Evolutionary conservation across 768 basidiomycete species (phyloP), one percentile per base, ranked within the genome.

Genomic region (Rhodotorula kratochvilovae): DNA sequence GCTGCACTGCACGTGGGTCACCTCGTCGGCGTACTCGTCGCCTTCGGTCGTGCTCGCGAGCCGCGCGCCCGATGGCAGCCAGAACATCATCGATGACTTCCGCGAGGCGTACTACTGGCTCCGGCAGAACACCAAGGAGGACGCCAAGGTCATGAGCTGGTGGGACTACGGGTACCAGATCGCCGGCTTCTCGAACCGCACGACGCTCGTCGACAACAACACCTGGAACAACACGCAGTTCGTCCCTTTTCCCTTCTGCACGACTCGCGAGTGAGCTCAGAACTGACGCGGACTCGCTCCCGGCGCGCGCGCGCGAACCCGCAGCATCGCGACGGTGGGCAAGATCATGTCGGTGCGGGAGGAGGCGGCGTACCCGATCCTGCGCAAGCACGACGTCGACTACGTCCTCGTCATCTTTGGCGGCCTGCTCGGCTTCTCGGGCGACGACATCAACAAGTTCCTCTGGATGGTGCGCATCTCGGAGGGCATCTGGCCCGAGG

Each of bases 111-210:
- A 99, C 81, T 97, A 98, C 79, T 99, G 96, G 96, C 81, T 99
- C 59, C 85, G 96, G 63, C 90, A 94, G 82, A 99, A 98, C 82
- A 99, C 96, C 5, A 85, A 89, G 11, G 84, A 92, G 80, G 88
- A 91, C 70, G 88, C 92, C 11, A 94, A 98, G 43, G 88, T 98
- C 35, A 94, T 95, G 92, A 91, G 90, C 71, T 99, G 96, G 96
- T 98, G 96, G 96, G 96, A 98, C 82, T 99, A 98, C 76, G 96
- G 95, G 39, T 98, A 99, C 80, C 95, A 98, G 81, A 97, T 98
- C 78, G 96, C 96, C 51, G 96, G 96, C 51, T 96, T 98, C 91
- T 94, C 96, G 33, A 93, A 98, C 82, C 84, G 95, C 56, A 88
- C 92, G 23, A 98, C 95, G 2, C 82, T 98, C 75, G 95, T 98